Evolutionary conservation across 495 filamentous ascomycete species (phyloP).

Genomic region (Tuber borchii): DNA sequence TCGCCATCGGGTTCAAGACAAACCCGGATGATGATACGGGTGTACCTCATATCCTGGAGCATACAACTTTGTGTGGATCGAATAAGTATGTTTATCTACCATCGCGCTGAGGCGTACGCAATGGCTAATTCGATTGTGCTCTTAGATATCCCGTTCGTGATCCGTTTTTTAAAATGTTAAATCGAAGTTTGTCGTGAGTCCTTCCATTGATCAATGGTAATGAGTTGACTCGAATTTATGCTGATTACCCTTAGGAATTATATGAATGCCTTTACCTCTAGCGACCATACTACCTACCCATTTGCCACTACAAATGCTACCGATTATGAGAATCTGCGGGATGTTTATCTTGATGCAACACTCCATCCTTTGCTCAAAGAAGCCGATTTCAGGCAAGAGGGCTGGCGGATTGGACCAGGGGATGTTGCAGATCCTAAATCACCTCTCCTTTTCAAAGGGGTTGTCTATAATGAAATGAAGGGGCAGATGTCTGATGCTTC

Average conservation of each 20-base stretch:
- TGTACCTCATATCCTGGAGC: constrained; percentile 93
- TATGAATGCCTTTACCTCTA: constrained; percentile 97
- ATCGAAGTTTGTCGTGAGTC: constrained; percentile 68
- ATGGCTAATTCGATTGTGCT: constrained; percentile 15
- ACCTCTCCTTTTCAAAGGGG: constrained; percentile 88
- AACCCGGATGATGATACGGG: constrained; percentile 95
- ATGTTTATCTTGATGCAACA: constrained; percentile 93
- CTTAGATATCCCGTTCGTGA: constrained; percentile 86
- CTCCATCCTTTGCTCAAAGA: constrained; percentile 78
- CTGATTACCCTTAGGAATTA: constrained; percentile 55
- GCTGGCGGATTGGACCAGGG: constrained; percentile 90
- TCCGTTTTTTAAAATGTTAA: constrained; percentile 99
- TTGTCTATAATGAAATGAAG: constrained; percentile 99
- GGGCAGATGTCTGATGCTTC: constrained; percentile 96
- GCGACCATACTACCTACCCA: constrained; percentile 95
- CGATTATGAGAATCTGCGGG: constrained; percentile 92
- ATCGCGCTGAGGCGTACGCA: constrained; percentile 1
- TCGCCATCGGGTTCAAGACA: constrained; percentile 97
- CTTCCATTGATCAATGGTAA: neutral
- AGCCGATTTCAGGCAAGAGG: constrained; percentile 92
- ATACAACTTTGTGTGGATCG: constrained; percentile 94
- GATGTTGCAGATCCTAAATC: constrained; percentile 59
- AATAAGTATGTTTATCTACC: constrained; percentile 61
- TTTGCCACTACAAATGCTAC: constrained; percentile 96
- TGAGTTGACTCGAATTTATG: neutral